Base-by-base conservation (phyloP, 23 red algal species). In the Pyropia haitanensis region DNA sequence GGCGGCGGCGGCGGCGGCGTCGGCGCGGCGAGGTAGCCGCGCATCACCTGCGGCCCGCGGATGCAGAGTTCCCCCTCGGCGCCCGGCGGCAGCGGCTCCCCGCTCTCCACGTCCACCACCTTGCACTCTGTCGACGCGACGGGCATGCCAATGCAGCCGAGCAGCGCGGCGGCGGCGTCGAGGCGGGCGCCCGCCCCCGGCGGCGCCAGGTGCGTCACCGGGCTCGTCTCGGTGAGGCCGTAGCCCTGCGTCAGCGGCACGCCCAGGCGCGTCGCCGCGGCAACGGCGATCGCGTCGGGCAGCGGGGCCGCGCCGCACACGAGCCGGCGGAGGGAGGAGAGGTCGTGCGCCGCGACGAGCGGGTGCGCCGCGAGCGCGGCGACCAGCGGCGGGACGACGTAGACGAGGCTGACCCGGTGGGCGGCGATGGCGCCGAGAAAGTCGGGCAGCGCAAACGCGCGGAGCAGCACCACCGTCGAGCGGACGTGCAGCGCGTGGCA, bases 1-100 rank as follows among this genome's bases (percentile, higher is more conserved):
- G 68, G 39, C 19, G 55, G 32, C 29, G 39, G 32, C 39, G 68
- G 68, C 14, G 68, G 39, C 19, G 55, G 32, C 29, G 39, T 19
- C 39, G 68, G 68, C 58, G 30, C 58, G 20, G 20, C 53, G 27
- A 77, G 61, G 30, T 93, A 93, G 3, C 88, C 78, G n/a, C 31
- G 50, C 49, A 85, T 79, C 16, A 93, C 61, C 39, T 83, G 78
- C 14, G 78, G 60, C 13, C 88, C 88, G 27, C 78, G 70, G 19
- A 75, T 44, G 60, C 55, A 85, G 12, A 93, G 54, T 14, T 72
- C 68, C 10, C 68, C 68, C 33, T 55, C 33, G 2, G 68, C 25
- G 18, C 51, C 68, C 26, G 4, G 1, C 18, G 19, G 19, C 2
- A 51, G 32, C 2, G 55, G 53, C 44, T 51, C 48, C 20, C 68